Evolutionary conservation across 331 rosid species (phyloP), one percentile per base, ranked within the genome.

Genomic region (Acacia concinna): DNA sequence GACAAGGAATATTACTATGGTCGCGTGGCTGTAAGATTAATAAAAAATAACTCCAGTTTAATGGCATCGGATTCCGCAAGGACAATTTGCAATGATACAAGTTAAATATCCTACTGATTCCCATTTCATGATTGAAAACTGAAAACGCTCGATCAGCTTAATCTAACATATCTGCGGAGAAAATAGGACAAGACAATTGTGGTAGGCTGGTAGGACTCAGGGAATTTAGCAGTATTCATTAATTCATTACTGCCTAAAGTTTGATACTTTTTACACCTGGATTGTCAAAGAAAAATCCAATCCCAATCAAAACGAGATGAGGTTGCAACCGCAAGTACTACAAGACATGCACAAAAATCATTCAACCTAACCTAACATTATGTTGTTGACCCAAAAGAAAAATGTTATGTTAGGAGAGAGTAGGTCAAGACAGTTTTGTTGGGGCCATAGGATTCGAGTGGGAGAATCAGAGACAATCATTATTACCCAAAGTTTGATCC

Each of bases 221-320:
- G 68, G 25, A 57, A 35, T 51, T 47, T 40, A 30, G 74, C 44
- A 41, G 31, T 31, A n/a, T 25, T 9, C 52, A 63, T 41, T 34
- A 49, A 67, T 51, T 6, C 63, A 63, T 41, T 34, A 49, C 70
- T 49, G 69, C 15, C 65, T 25, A 23, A 54, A 3, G 30, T 56
- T 25, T 71, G 68, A 52, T n/a, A 8, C 54, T 8, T 23, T 21
- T 69, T 35, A 52, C 20, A 78, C 21, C 35, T 65, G 40, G 25
- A 65, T 18, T 62, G 59, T 37, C 79, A 21, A 38, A 52, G 47
- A 49, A 38, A 69, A 75, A 65, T 27, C 49, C 81, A 32, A 76
- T 70, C 57, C 6, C 34, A 64, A 64, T 70, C 56, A n/a, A 72
- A 75, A 77, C 38, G 4, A 46, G 70, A 77, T 40, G 64, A 41